These are phyloP conservation scores for Claviceps paspali DNA, from an alignment of 2,329 filamentous ascomycete species.

Conservation along the genomic window DNA sequence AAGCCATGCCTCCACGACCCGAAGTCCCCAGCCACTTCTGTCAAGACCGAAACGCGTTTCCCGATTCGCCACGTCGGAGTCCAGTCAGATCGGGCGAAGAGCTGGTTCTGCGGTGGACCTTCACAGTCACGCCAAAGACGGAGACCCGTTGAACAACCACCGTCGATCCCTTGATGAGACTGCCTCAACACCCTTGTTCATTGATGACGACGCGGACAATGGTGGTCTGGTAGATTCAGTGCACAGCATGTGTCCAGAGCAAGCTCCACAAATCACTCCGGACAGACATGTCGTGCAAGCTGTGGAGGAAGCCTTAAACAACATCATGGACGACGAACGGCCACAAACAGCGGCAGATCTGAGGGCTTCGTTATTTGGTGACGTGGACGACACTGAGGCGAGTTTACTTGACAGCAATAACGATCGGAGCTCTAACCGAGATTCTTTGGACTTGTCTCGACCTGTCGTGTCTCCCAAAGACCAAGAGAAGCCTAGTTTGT, in stretches of 20 bases:
- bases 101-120: slow-evolving; percentile 35
- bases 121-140: slow-evolving; percentile 18
- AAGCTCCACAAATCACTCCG: slow-evolving; percentile 36
- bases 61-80: slow-evolving; percentile 23
- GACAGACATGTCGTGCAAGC: slow-evolving; percentile 76
- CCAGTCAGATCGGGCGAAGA: slow-evolving; percentile 23
- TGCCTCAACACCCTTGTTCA: slow-evolving; percentile 45
- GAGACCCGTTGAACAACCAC: slow-evolving; percentile 25
- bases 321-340: slow-evolving; percentile 73
- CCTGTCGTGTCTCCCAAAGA: slow-evolving; percentile 23
- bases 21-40: slow-evolving; percentile 23
- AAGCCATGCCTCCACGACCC: slow-evolving; percentile 10
- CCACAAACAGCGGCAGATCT: slow-evolving; percentile 49
- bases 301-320: slow-evolving; percentile 81
- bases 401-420: slow-evolving; percentile 34
- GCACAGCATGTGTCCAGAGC: slow-evolving; percentile 62
- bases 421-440: slow-evolving; percentile 46
- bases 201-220: slow-evolving; percentile 64
- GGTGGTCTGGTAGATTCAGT: slow-evolving; percentile 57
- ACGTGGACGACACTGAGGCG: slow-evolving; percentile 22
- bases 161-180: slow-evolving; percentile 59
- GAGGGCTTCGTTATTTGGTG: slow-evolving; percentile 48
- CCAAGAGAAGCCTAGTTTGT: slow-evolving; percentile 64
- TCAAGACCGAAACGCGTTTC: slow-evolving; percentile 27
- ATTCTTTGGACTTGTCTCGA: slow-evolving; percentile 40